Conservation (phyloP, 371 early-diverging fungal genomes). For the Mortierella sp. region DNA sequence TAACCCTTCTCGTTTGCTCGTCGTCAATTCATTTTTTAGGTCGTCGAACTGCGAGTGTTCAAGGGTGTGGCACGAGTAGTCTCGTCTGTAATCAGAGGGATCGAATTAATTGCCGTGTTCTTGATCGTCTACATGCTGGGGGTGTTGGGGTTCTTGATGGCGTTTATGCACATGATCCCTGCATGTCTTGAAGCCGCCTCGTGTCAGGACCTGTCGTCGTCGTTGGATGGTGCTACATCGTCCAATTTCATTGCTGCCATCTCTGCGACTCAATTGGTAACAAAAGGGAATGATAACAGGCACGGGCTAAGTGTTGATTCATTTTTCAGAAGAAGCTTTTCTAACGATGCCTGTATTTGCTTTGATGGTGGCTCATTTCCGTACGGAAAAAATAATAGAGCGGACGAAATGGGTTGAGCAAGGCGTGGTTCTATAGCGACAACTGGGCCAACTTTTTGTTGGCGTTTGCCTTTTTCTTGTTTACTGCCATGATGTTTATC, state of each 20-base stretch:
- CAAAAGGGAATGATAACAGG: background rate
- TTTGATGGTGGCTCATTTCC: no score
- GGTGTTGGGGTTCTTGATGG: background rate
- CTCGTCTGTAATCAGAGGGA: background rate
- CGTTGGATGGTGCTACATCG: background rate
- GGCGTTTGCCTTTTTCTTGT: background rate
- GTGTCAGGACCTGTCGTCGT: background rate
- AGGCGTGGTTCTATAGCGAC: background rate
- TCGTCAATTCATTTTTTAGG: background rate
- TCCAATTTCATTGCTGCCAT: background rate
- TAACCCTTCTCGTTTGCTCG: background rate
- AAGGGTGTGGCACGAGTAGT: background rate
- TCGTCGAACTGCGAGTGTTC: background rate
- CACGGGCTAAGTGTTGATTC: background rate
- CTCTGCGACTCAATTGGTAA: background rate
- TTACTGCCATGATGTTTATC: background rate
- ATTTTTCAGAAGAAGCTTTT: background rate
- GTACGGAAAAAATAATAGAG: background rate
- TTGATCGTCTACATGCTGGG: background rate
- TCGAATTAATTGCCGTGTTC: background rate
- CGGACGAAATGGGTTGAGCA: background rate
- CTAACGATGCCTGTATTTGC: background rate
- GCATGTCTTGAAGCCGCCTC: background rate
- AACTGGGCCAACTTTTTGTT: background rate
- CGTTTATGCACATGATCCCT: background rate